These are phyloP conservation scores for Chaetomium sp. DNA, from an alignment of 2,329 filamentous ascomycete genomes.

Conservation along the genomic window DNA sequence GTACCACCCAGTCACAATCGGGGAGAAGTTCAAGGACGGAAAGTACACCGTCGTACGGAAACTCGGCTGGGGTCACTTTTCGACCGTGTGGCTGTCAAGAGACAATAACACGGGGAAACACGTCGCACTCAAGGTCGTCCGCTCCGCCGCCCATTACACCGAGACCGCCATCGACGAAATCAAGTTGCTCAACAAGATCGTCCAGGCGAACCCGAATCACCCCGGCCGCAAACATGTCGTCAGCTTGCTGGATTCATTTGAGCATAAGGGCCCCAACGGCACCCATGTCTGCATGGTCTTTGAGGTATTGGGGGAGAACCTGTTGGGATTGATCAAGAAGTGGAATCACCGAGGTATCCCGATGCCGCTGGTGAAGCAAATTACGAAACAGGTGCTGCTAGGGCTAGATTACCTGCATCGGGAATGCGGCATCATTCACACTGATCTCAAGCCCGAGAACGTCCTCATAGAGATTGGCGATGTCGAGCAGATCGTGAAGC, in stretches of 20 bases:
- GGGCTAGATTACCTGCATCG: conserved; percentile 94
- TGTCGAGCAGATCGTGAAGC: conserved; percentile 96
- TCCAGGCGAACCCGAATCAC: conserved; percentile 89
- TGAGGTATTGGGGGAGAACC: conserved; percentile 91
- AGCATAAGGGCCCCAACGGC: conserved; percentile 94
- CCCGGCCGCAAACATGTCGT: conserved; percentile 93
- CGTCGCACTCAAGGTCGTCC: conserved; percentile 95
- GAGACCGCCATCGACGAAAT: conserved; percentile 99
- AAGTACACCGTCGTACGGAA: conserved; percentile 96
- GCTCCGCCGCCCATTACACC: conserved; percentile 95
- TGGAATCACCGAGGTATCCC: conserved; percentile 98
- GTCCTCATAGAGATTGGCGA: conserved; percentile 98
- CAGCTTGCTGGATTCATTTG: conserved; percentile 91
- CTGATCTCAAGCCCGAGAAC: conserved; percentile 95
- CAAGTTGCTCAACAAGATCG: conserved; percentile 94
- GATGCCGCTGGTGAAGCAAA: conserved; percentile 94
- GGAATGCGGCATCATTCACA: conserved; percentile 98
- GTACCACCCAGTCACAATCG: conserved; percentile 90
- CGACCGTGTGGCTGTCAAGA: conserved; percentile 81
- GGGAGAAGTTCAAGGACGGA: conserved; percentile 95
- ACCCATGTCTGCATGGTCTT: conserved; percentile 99
- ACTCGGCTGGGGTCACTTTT: conserved; percentile 97
- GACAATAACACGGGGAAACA: conserved; percentile 89
- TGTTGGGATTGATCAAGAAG: conserved; percentile 91
- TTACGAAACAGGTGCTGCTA: conserved; percentile 94